Evolutionary conservation across 495 filamentous ascomycete species (phyloP).

Genomic region (Clavariopsis aquatica): DNA sequence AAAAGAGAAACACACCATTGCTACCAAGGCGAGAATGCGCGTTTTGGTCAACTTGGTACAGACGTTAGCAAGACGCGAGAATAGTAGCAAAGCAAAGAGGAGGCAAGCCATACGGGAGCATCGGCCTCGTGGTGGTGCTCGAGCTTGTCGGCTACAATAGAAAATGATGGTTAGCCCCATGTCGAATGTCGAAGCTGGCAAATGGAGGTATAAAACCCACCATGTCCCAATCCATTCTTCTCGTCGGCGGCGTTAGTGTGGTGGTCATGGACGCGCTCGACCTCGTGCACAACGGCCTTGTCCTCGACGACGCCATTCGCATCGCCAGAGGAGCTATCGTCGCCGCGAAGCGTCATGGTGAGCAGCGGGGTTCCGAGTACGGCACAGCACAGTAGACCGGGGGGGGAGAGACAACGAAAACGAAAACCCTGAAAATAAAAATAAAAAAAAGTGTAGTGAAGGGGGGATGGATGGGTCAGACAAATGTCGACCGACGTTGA

Average conservation of each 20-base stretch:
- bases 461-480: too few relatives aligned
- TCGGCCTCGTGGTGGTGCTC: slow-evolving; percentile 53
- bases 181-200: too few relatives aligned
- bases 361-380: neutral
- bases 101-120: slow-evolving; percentile 40
- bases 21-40: slow-evolving; percentile 60
- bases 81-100: too few relatives aligned
- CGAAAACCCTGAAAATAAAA: too few relatives aligned
- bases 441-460: too few relatives aligned
- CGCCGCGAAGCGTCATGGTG: slow-evolving; percentile 9
- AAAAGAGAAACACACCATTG: slow-evolving; percentile 50
- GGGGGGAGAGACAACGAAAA: too few relatives aligned
- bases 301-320: neutral
- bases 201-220: too few relatives aligned
- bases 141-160: slow-evolving; percentile 15
- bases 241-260: slow-evolving; percentile 28
- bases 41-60: slow-evolving; percentile 62
- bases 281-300: slow-evolving; percentile 9
- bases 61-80: too few relatives aligned
- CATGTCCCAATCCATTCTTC: neutral
- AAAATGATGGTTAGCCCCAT: too few relatives aligned
- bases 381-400: neutral
- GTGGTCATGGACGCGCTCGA: slow-evolving; percentile 24
- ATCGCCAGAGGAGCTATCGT: slow-evolving; percentile 12
- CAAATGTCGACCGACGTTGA: too few relatives aligned